Base-by-base conservation (phyloP, 768 basidiomycete species). In the Antrodiella citrinella region DNA sequence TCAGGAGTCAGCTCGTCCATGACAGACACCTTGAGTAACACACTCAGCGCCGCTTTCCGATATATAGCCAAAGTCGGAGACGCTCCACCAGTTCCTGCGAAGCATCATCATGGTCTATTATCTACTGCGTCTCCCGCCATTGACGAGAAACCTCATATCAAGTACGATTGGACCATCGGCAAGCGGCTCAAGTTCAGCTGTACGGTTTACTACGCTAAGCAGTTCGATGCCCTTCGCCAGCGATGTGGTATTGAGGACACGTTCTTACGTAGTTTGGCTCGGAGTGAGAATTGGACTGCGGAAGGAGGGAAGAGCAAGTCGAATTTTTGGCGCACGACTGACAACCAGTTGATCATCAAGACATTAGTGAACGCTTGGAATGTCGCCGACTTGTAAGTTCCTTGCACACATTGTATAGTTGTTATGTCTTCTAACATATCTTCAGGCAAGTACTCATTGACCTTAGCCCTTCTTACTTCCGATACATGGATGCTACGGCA, bases 321-420 rank as follows among this genome's bases (percentile, higher is more conserved):
- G 2, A 81, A 83, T 54, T 92, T 91, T 60, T 87, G 87, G 84
- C 87, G 85, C 73, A 89, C 85, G 43, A 63, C 67, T 22, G 89
- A 92, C 63, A 78, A 85, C 55, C 71, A 79, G 52, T 88, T 84
- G 60, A 82, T 92, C 57, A 84, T 91, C 70, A 91, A 91, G 76
- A 87, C 87, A 18, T 65, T 91, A 52, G 83, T 92, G 13, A 84
- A 84, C 65, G 85, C 86, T 12, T 91, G 88, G 88, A 88, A 88
- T 64, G 87, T 89, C 38, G 83, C 84, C 4, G 89, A 91, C 68
- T 64, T 88, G 86, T 89, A 59, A 69, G 85, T 66, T 5, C 18
- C 15, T 18, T 9, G 9, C 21, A n/a, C 19, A n/a, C 23, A 15
- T 10, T 19, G 10, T 10, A 44, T 12, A 44, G 10, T 11, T 22